A percentile compares a stretch with the other conserved stretches of the same genome.
Evolutionary conservation across 345 rosid species (phyloP).

Genomic region (Boechera divaricarpa): DNA sequence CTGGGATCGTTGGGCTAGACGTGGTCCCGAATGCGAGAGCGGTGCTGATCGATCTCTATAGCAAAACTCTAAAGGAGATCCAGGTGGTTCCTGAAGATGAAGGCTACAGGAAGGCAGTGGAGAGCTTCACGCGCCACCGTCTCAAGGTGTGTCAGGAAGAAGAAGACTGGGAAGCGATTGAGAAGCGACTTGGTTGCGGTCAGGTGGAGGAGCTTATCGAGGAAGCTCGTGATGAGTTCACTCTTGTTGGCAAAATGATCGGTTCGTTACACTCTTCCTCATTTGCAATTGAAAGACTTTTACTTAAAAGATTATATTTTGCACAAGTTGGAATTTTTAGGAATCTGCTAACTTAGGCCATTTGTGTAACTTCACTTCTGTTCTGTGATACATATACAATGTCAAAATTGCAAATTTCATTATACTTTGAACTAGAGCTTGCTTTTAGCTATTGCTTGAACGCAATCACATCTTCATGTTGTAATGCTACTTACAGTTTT

Average conservation of each 20-base stretch:
- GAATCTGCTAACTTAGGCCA: too few relatives aligned
- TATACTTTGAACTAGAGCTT: not conserved
- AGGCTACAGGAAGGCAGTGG: constrained; percentile 90
- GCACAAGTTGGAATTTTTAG: too few relatives aligned
- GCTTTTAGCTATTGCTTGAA: not conserved
- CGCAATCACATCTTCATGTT: not conserved
- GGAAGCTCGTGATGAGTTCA: constrained; percentile 87
- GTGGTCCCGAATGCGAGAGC: constrained; percentile 88
- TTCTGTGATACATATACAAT: not conserved
- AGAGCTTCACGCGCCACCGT: constrained; percentile 80
- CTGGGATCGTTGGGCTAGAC: constrained; percentile 88
- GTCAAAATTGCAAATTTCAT: not conserved
- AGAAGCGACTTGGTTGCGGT: constrained; percentile 79
- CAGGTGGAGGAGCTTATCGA: constrained; percentile 95
- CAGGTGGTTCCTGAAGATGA: constrained; percentile 82
- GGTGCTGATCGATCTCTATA: constrained; percentile 63
- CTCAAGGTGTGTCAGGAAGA: constrained; percentile 74
- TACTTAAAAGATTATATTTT: not conserved
- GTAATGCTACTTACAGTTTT: not conserved
- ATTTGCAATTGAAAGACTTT: not conserved
- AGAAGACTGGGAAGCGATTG: constrained; percentile 76
- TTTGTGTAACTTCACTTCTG: not conserved
- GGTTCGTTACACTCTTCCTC: constrained; percentile 51
- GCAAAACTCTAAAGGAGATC: constrained; percentile 83
- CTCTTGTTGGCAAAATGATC: constrained; percentile 76